phyloP scores from a whole-genome alignment of 306 rosid species.

The Gleditsia sinensis region DNA sequence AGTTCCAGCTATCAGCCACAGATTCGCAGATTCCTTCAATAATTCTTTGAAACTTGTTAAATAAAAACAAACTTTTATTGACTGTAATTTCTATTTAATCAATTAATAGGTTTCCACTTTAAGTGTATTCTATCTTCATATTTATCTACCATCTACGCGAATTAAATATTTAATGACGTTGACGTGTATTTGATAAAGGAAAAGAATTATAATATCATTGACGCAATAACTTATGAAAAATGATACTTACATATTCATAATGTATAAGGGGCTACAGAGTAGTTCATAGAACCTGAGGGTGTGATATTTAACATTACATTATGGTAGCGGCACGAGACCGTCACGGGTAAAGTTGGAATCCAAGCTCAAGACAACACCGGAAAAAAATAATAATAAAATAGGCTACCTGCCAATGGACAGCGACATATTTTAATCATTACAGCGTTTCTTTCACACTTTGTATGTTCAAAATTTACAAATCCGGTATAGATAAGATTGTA shows the following conservation, averaged over 20 bases:
- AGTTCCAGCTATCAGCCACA: not conserved
- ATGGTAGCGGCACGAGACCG: not conserved
- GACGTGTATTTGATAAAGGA: no score
- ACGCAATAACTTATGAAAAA: no score
- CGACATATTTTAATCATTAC: not conserved
- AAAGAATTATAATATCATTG: no score
- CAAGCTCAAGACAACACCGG: not conserved
- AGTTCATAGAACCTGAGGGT: not conserved
- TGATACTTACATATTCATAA: no score
- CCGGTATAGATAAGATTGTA: constrained; percentile 26
- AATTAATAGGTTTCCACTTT: no score
- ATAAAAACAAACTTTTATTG: no score
- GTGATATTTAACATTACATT: not conserved
- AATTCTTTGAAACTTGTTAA: not conserved
- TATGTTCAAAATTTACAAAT: constrained; percentile 38
- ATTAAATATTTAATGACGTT: no score
- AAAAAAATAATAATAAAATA: constrained; percentile 18
- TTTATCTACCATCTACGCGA: no score
- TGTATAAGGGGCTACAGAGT: no score
- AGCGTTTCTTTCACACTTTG: constrained; percentile 24
- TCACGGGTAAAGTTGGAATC: not conserved
- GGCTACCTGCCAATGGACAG: not conserved
- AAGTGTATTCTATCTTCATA: no score
- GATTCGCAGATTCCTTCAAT: not conserved
- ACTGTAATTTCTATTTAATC: no score